Evolutionary conservation across 352 stramenopile genomes (phyloP).

Genomic region (Phytophthora fragariae): DNA sequence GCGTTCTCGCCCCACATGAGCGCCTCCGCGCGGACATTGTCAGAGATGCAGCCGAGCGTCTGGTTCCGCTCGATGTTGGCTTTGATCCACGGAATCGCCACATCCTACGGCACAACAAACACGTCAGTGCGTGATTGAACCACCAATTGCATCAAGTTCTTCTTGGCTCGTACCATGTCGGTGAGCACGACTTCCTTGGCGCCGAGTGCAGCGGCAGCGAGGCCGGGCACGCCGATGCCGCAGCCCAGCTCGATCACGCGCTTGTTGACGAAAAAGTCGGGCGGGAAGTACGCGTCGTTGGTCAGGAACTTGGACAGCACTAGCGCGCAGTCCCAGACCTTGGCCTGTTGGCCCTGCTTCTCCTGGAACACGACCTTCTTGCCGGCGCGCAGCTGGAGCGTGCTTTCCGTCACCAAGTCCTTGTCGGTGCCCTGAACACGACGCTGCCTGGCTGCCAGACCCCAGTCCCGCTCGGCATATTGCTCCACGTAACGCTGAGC

Average conservation of each 20-base stretch:
- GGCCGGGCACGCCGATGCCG: constrained; percentile 59
- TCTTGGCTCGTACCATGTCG: constrained; percentile 45
- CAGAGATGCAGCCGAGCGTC: constrained; percentile 30
- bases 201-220: constrained; percentile 51
- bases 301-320: constrained; percentile 63
- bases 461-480: constrained; percentile 53
- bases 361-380: constrained; percentile 50
- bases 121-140: constrained; percentile 6
- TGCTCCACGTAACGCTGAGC: constrained; percentile 43
- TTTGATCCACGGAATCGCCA: constrained; percentile 61
- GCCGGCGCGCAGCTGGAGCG: constrained; percentile 34
- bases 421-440: constrained; percentile 36
- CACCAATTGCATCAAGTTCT: constrained; percentile 6
- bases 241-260: constrained; percentile 67
- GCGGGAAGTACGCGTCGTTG: constrained; percentile 43
- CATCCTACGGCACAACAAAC: constrained; percentile 24
- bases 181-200: constrained; percentile 56
- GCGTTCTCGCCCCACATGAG: constrained; percentile 58
- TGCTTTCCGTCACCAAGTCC: constrained; percentile 42
- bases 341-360: constrained; percentile 65
- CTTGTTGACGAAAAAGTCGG: constrained; percentile 55
- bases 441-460: constrained; percentile 44
- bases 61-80: constrained; percentile 59
- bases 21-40: constrained; percentile 25
- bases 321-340: constrained; percentile 68